Conservation (phyloP, 2,329 filamentous ascomycete genomes). For the Cordyceps cateniannulata region DNA sequence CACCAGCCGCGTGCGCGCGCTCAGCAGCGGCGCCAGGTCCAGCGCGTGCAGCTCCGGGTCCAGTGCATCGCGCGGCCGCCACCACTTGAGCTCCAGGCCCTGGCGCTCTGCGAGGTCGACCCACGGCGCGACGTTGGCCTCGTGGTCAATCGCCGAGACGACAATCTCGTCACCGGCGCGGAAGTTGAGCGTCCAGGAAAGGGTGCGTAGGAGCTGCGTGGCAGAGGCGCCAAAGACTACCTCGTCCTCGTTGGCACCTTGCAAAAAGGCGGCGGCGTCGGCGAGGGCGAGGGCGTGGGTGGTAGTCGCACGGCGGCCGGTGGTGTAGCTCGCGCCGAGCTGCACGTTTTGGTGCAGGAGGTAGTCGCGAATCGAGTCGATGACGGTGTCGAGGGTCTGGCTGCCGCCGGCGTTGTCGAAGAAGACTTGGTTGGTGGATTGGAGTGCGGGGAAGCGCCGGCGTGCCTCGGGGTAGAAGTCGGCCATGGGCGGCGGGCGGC, state of each 20-base stretch:
- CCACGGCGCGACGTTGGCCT: constrained; percentile 73
- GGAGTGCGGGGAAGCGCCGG: constrained; percentile 57
- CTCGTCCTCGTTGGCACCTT: constrained; percentile 53
- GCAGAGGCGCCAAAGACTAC: constrained; percentile 69
- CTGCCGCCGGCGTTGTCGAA: constrained; percentile 76
- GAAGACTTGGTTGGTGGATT: constrained; percentile 56
- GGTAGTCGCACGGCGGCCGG: constrained; percentile 52
- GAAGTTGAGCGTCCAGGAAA: constrained; percentile 50
- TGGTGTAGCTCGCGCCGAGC: constrained; percentile 62
- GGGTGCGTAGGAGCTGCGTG: constrained; percentile 69
- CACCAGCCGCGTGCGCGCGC: constrained; percentile 60
- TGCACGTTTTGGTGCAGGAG: constrained; percentile 66
- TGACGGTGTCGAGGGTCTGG: constrained; percentile 60
- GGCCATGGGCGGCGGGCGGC: not conserved
- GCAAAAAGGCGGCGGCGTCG: constrained; percentile 65
- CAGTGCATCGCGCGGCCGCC: constrained; percentile 40
- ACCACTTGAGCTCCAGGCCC: constrained; percentile 62
- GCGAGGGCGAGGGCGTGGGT: constrained; percentile 54
- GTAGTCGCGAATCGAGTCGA: constrained; percentile 60
- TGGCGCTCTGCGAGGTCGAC: constrained; percentile 57
- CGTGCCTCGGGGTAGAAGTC: constrained; percentile 9
- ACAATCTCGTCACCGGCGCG: constrained; percentile 58
- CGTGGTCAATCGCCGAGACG: constrained; percentile 67
- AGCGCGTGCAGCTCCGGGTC: constrained; percentile 54
- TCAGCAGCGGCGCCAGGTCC: constrained; percentile 53